Evolutionary conservation across 1,139 yeast species (phyloP), one percentile per base, ranked within the genome.

Genomic region (Kurtzmaniella natalensis): DNA sequence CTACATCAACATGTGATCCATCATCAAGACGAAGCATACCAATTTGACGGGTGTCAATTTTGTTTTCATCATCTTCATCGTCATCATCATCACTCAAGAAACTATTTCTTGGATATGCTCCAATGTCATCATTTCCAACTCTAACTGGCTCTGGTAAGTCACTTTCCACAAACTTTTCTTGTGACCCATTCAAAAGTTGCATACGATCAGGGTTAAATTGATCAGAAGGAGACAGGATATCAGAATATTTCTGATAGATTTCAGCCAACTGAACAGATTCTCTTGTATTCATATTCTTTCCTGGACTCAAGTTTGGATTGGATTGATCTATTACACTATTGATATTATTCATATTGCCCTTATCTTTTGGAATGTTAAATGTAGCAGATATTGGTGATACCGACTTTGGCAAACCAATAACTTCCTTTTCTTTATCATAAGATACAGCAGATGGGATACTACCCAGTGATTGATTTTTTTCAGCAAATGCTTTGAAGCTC

Each of bases 171-270:
- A 67, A 47, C 28, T 53, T 50, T 42, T 63, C 72, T 16, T 54
- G 56, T 1, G 65, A 52, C 1, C 71, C 71, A 41, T 64, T 62
- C 37, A 65, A 52, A 18, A 64, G 37, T 30, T 57, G 50, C 42
- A 58, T 63, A 36, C 69, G 46, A 27, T 46, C 32, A 10, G 28
- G 37, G 33, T 50, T 46, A 46, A 65, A 68, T 39, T 60, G 62
- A 46, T 68, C 75, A 11, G 70, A 60, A 2, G 75, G 74, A 3
- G 69, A 50, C 35, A 63, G 55, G 30, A 68, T 62, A 17, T 57
- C 62, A 18, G 68, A 59, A 42, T 69, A 69, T 40, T 67, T 68
- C 35, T 65, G 72, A 46, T 69, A 69, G 24, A 69, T 69, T 35
- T 69, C 74, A 0, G 64, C 66, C 41, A 69, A 55, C 45, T 66